A percentile compares a stretch with the other conserved stretches of the same genome.
phyloP scores from a whole-genome alignment of 345 rosid species.

The Linum tenue region DNA sequence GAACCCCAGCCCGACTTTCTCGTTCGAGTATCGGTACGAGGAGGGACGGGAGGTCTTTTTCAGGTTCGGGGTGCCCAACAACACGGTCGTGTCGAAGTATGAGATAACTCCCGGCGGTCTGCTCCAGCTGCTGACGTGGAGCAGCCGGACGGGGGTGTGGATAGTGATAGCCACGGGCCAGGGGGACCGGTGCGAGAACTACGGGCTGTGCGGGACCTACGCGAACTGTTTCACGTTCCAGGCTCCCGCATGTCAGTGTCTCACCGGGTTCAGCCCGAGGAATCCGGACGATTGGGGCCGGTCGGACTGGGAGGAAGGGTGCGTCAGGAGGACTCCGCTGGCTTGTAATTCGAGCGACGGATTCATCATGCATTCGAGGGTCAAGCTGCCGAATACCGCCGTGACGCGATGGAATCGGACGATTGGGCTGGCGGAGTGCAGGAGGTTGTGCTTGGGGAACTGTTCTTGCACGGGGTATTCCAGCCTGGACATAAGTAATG shows the following conservation, averaged over 20 bases:
- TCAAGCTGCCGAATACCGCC: constrained; percentile 1
- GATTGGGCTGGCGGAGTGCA: background rate
- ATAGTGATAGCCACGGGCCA: background rate
- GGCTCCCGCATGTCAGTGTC: background rate
- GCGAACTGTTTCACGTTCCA: constrained; percentile 13
- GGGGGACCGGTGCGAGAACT: constrained; percentile 11
- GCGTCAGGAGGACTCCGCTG: constrained; percentile 1
- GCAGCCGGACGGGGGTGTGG: constrained; percentile 4
- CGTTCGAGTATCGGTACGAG: constrained; percentile 4
- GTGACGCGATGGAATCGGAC: background rate
- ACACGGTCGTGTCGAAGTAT: constrained; percentile 8
- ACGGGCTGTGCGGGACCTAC: constrained; percentile 16
- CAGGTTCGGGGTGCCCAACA: constrained; percentile 3
- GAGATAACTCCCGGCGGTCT: background rate
- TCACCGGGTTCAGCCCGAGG: background rate
- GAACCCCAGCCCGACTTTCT: constrained; percentile 1
- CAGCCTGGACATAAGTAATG: background rate
- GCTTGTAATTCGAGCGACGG: background rate
- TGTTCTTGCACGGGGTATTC: constrained; percentile 1
- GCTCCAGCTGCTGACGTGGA: constrained; percentile 6
- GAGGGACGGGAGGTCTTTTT: constrained; percentile 10
- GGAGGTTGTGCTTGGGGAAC: background rate
- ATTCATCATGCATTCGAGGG: background rate
- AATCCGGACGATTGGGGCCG: background rate
- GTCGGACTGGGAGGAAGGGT: background rate